A percentile compares a stretch with the other conserved stretches of the same genome.
Evolutionary conservation across 768 basidiomycete species (phyloP).

Genomic region (Amanita molliuscula): DNA sequence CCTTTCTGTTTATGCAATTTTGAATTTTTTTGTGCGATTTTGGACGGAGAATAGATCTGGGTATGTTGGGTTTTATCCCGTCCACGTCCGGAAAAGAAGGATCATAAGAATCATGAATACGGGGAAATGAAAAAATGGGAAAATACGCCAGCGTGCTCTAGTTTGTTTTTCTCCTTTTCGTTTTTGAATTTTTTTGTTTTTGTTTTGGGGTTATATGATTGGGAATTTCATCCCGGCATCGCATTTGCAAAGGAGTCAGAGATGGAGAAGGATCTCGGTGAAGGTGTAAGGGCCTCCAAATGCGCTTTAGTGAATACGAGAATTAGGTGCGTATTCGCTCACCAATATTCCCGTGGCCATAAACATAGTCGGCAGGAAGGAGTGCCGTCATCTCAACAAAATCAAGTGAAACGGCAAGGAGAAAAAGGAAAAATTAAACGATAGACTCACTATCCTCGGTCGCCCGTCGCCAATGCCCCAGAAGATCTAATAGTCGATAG

Average conservation of each 20-base stretch:
- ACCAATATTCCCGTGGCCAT: too few species aligned
- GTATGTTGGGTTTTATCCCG: not conserved
- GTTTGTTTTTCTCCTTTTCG: not conserved
- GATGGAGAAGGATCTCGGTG: too few species aligned
- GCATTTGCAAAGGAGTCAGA: too few species aligned
- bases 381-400: too few species aligned
- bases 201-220: not conserved
- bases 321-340: too few species aligned
- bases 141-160: not conserved
- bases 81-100: not conserved
- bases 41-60: not conserved
- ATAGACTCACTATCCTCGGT: not conserved
- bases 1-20: not conserved
- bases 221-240: not conserved
- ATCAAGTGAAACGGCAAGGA: too few species aligned
- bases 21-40: not conserved
- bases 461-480: not conserved
- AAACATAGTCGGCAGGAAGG: too few species aligned
- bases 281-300: too few species aligned
- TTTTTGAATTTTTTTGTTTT: not conserved
- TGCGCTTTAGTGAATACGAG: too few species aligned
- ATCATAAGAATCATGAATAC: not conserved
- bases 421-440: too few species aligned
- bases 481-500: not conserved
- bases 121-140: not conserved